Conservation (phyloP, 2,329 filamentous ascomycete species). For the Colletotrichum camelliae region DNA sequence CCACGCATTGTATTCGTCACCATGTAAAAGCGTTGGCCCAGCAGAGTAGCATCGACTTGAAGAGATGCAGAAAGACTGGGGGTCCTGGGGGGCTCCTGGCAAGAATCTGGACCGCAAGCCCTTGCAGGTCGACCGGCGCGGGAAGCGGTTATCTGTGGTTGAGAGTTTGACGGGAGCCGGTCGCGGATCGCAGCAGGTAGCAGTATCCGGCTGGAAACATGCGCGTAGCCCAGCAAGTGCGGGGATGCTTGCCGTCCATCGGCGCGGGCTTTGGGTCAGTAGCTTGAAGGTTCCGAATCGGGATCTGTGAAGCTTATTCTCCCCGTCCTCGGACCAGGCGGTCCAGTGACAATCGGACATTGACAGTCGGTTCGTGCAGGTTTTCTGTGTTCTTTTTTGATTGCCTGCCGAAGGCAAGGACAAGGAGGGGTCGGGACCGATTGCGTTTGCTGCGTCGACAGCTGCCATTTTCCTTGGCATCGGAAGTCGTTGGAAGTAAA, state of each 20-base stretch:
- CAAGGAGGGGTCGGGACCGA: neutral
- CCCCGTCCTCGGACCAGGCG: neutral
- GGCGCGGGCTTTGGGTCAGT: neutral
- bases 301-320: neutral
- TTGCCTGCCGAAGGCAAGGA: neutral
- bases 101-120: neutral
- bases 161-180: neutral
- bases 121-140: neutral
- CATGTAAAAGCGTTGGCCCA: neutral
- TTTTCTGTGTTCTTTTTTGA: neutral
- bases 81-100: neutral
- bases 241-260: neutral
- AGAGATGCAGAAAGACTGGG: neutral
- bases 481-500: conserved; percentile 7
- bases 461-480: conserved; percentile 13
- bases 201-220: neutral
- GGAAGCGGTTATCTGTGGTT: neutral
- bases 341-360: neutral
- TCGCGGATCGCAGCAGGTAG: neutral
- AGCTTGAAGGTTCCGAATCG: neutral
- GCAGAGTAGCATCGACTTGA: neutral
- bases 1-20: neutral
- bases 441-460: conserved; percentile 1
- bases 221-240: neutral
- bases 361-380: conserved; percentile 6